Percentiles rank a stretch among this genome's conserved stretches.
Conservation (phyloP, 1,284 basidiomycete genomes). For the Ustilago hordei region DNA sequence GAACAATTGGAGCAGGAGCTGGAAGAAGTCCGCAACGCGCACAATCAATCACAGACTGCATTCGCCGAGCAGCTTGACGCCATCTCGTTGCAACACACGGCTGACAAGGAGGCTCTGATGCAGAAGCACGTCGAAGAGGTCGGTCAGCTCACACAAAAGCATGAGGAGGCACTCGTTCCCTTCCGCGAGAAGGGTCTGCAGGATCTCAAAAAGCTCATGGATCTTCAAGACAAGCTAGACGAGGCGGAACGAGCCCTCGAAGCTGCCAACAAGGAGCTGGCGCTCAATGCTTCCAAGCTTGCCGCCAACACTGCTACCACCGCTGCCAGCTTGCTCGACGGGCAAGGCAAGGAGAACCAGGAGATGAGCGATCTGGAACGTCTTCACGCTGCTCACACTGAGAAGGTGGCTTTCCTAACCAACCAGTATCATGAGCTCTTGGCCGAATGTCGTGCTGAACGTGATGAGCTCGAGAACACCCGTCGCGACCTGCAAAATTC, state of each 20-base stretch:
- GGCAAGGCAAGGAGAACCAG: slow-evolving; percentile 39
- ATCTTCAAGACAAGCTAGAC: slow-evolving; percentile 53
- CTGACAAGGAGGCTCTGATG: slow-evolving; percentile 36
- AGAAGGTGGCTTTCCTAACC: slow-evolving; percentile 37
- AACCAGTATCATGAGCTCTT: slow-evolving; percentile 44
- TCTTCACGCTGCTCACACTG: slow-evolving; percentile 53
- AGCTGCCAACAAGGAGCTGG: slow-evolving; percentile 29
- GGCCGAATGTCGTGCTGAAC: slow-evolving; percentile 25
- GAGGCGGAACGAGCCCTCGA: slow-evolving; percentile 52
- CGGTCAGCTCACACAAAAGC: slow-evolving; percentile 23
- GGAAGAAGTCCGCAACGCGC: slow-evolving; percentile 31
- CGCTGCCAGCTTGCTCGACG: slow-evolving; percentile 28
- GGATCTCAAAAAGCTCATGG: slow-evolving; percentile 47
- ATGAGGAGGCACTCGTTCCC: slow-evolving; percentile 35
- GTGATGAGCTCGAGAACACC: slow-evolving; percentile 30
- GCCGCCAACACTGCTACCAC: slow-evolving; percentile 31
- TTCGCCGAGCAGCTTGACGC: slow-evolving; percentile 54
- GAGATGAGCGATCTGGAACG: slow-evolving; percentile 49
- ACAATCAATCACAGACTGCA: slow-evolving; percentile 47
- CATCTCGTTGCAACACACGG: slow-evolving; percentile 31
- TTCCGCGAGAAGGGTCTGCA: slow-evolving; percentile 41
- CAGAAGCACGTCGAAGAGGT: slow-evolving; percentile 53
- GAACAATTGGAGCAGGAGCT: slow-evolving; percentile 45
- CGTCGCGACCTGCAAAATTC: slow-evolving; percentile 46
- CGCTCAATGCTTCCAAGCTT: slow-evolving; percentile 33